Conservation (phyloP, 2,329 filamentous ascomycete genomes). For the Epichloe glyceriae region DNA sequence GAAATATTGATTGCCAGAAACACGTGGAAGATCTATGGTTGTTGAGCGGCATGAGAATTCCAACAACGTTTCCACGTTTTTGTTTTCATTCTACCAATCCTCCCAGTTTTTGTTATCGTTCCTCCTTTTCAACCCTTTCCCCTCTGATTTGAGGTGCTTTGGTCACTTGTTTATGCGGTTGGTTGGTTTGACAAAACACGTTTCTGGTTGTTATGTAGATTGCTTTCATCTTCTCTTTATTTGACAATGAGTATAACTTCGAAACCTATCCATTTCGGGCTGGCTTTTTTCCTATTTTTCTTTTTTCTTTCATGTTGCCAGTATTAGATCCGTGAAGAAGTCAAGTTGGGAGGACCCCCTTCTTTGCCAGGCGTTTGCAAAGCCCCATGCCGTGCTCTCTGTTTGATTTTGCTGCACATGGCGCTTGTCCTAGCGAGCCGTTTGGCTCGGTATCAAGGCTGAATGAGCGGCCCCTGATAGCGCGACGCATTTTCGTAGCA, state of each 20-base stretch:
- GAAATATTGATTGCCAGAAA: neutral
- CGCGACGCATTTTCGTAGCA: neutral
- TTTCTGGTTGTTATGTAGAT: slow-evolving; percentile 14
- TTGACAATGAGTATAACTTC: slow-evolving; percentile 1
- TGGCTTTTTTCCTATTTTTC: neutral
- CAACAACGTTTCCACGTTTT: neutral
- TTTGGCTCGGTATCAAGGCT: neutral
- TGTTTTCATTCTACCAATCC: neutral
- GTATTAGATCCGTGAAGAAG: too few relatives aligned
- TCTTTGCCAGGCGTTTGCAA: neutral
- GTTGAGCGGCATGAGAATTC: neutral
- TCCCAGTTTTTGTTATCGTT: neutral
- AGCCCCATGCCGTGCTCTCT: neutral
- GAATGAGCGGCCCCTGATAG: neutral
- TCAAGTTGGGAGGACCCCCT: too few relatives aligned
- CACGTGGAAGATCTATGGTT: neutral
- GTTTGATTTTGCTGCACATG: neutral
- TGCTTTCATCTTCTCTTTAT: slow-evolving; percentile 17
- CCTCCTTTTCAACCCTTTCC: neutral
- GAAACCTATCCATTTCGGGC: neutral
- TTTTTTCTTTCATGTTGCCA: too few relatives aligned
- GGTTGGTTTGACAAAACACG: neutral
- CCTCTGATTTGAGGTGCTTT: neutral
- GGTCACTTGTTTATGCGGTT: neutral
- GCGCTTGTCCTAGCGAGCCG: neutral